phyloP scores from a whole-genome alignment of 257 asterid species.

The Fraxinus quadrangulata region DNA sequence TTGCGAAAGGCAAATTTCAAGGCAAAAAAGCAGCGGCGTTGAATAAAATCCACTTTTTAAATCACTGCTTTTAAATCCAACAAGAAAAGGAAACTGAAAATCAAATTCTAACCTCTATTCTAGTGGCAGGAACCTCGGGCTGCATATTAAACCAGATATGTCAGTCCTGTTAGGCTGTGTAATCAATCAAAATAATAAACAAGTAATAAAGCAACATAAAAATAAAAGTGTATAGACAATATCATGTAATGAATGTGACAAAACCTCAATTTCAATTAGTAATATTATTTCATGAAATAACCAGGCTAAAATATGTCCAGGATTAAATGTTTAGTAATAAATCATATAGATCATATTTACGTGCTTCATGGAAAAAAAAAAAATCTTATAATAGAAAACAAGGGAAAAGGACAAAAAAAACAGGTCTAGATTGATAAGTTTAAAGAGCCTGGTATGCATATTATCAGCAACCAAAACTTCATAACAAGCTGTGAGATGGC shows the following conservation, averaged over 20 bases:
- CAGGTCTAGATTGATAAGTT: not conserved
- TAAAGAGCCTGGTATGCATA: not conserved
- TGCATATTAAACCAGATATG: conserved; percentile 50
- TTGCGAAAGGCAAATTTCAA: not conserved
- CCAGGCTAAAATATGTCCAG: conserved; percentile 1
- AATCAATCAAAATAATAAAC: conserved; percentile 39
- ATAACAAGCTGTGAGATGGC: not conserved
- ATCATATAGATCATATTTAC: not conserved
- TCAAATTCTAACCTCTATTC: conserved; percentile 60
- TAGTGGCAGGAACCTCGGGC: conserved; percentile 49
- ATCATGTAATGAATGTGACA: conserved; percentile 8
- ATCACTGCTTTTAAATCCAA: not conserved
- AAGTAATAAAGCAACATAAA: conserved; percentile 32
- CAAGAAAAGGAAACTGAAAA: conserved; percentile 14
- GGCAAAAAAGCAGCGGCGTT: not conserved
- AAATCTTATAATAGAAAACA: too few species aligned
- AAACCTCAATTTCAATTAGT: not conserved
- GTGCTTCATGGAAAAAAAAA: not conserved
- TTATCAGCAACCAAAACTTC: conserved; percentile 8
- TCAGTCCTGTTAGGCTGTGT: conserved; percentile 50
- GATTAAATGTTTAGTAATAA: not conserved
- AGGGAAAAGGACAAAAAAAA: not conserved
- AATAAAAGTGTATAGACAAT: not conserved
- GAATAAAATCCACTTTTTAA: not conserved
- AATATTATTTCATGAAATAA: not conserved